These are phyloP conservation scores for Geotrichum restrictum DNA, from an alignment of 1,139 yeast species.

Conservation along the genomic window DNA sequence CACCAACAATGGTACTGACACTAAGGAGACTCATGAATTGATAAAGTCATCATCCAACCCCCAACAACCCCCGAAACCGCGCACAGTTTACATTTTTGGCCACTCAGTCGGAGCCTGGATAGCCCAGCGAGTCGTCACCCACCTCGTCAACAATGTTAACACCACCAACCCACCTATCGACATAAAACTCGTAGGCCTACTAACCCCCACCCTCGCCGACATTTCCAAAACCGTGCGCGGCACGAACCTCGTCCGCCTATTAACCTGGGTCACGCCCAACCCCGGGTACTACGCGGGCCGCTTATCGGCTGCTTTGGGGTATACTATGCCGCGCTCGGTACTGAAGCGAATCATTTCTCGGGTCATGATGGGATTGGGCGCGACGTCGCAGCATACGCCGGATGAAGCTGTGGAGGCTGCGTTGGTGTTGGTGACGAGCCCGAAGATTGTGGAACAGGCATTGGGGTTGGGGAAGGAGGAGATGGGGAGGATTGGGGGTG, in stretches of 20 bases:
- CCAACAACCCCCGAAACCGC: slow-evolving; percentile 25
- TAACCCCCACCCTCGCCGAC: slow-evolving; percentile 62
- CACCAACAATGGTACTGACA: neutral
- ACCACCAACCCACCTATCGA: slow-evolving; percentile 23
- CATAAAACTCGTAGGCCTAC: slow-evolving; percentile 49
- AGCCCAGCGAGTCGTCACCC: slow-evolving; percentile 47
- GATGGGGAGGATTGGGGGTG: slow-evolving; percentile 45
- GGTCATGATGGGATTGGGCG: slow-evolving; percentile 19
- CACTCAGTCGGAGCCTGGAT: slow-evolving; percentile 64
- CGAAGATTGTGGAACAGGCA: slow-evolving; percentile 48
- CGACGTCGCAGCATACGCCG: slow-evolving; percentile 31
- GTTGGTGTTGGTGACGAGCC: slow-evolving; percentile 42
- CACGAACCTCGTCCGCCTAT: slow-evolving; percentile 33
- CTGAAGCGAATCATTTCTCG: slow-evolving; percentile 21
- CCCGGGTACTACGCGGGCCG: slow-evolving; percentile 21
- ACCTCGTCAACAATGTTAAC: slow-evolving; percentile 22
- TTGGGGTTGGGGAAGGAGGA: slow-evolving; percentile 58
- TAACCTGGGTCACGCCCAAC: slow-evolving; percentile 25
- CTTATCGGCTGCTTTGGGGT: slow-evolving; percentile 26
- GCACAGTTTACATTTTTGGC: slow-evolving; percentile 49
- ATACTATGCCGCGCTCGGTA: slow-evolving; percentile 23
- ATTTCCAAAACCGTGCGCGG: slow-evolving; percentile 55
- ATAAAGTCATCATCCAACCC: neutral
- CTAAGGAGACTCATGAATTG: too few relatives aligned
- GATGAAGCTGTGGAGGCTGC: slow-evolving; percentile 47